Conservation (phyloP, 1,139 yeast species). For the Insectozyma bohioensis region DNA sequence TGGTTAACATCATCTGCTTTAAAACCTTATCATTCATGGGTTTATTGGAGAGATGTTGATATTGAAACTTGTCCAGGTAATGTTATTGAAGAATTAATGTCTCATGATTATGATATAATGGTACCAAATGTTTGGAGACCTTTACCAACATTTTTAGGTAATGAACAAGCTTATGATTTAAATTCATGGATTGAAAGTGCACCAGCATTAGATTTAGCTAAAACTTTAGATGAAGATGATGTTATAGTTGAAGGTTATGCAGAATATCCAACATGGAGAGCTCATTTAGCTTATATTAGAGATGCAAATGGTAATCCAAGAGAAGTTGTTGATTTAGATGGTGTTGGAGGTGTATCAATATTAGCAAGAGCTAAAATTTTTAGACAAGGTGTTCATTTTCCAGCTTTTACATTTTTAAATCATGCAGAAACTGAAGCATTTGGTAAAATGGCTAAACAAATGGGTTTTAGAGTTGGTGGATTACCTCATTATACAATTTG, state of each 20-base stretch:
- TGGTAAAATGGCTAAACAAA: slow-evolving; percentile 79
- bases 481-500: slow-evolving; percentile 87
- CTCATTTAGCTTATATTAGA: slow-evolving; percentile 74
- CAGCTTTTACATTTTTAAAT: slow-evolving; percentile 83
- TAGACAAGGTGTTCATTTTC: slow-evolving; percentile 81
- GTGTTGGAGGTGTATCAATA: slow-evolving; percentile 89
- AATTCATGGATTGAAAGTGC: slow-evolving; percentile 88
- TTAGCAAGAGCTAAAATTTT: slow-evolving; percentile 81
- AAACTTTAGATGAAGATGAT: slow-evolving; percentile 70
- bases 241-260: slow-evolving; percentile 91
- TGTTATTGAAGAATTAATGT: slow-evolving; percentile 78
- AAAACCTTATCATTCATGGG: slow-evolving; percentile 89
- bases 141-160: slow-evolving; percentile 69
- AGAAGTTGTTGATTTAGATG: slow-evolving; percentile 74
- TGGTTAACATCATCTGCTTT: slow-evolving; percentile 79
- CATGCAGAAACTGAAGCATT: slow-evolving; percentile 94
- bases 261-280: slow-evolving; percentile 87
- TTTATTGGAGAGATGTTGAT: slow-evolving; percentile 92
- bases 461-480: slow-evolving; percentile 83
- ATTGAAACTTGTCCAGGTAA: slow-evolving; percentile 81
- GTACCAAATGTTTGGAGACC: slow-evolving; percentile 95
- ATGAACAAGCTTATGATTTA: slow-evolving; percentile 82
- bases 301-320: slow-evolving; percentile 62
- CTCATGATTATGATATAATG: slow-evolving; percentile 69
- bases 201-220: slow-evolving; percentile 66